Evolutionary conservation across 768 basidiomycete genomes (phyloP), one percentile per base, ranked within the genome.

Genomic region (Sarcodon aspratus): DNA sequence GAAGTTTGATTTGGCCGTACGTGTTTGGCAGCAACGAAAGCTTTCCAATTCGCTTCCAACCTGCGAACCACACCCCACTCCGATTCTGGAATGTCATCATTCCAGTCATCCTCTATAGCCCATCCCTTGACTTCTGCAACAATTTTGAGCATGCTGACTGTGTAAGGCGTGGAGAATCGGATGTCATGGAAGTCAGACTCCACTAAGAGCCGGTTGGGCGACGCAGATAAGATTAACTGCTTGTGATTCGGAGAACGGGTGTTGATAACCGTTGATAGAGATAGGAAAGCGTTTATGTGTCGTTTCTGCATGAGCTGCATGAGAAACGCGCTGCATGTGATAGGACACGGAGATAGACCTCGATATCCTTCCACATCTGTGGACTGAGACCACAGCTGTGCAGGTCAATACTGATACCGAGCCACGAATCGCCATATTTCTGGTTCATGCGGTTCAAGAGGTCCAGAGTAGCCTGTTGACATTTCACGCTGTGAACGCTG

Each of bases 371-470:
- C 80, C 87, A 88, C 35, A 75, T 79, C 59, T 94, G 77, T 7
- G 80, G 70, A 52, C 85, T 90, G 54, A 93, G 66, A 0, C 90
- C 88, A 59, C 91, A 97, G 43, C 85, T 89, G 62, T 99, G 95
- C 55, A 99, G 63, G 61, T 95, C 92, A 44, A 97, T 65, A 57
- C 82, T 94, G 59, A 96, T 80, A 15, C 59, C 61, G 45, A 67
- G 64, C 75, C 85, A 93, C 18, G 62, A 65, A 7, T 67, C 61
- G 6, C 78, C 76, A 48, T 85, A 71, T 58, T 72, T 76, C 53
- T 69, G 63, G 45, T 72, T 65, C 72, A 91, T 77, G 40, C 68
- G 68, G 31, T 67, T 64, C 18, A 98, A 62, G 33, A 91, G 63
- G 13, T 85, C 79, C 32, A 79, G 54, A 1, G 90, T 91, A 48